phyloP scores from a whole-genome alignment of 768 basidiomycete genomes.

The Mycena kentingensis region DNA sequence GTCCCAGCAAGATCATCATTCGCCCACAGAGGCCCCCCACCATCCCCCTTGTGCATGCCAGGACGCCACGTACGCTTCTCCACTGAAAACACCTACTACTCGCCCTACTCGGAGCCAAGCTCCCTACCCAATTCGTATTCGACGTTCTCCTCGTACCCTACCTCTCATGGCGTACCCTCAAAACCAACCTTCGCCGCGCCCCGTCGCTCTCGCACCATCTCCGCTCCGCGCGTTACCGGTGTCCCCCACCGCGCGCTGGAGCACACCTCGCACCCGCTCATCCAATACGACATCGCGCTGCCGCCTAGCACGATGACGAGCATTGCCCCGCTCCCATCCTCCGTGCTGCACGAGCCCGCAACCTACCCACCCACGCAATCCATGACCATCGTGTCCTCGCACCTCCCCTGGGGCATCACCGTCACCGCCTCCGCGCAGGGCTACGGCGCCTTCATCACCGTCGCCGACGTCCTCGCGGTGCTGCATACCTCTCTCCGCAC shows the following conservation, averaged over 20 bases:
- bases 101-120: not conserved
- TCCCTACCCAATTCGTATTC: not conserved
- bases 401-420: not conserved
- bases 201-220: not conserved
- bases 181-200: not conserved
- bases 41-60: slow-evolving; percentile 1
- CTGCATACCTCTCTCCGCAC: not conserved
- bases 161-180: not conserved
- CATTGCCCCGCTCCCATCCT: not conserved
- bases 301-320: not conserved
- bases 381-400: not conserved
- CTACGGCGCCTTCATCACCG: not conserved
- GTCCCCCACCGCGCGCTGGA: not conserved
- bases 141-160: not conserved
- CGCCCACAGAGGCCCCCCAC: not conserved
- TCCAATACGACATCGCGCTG: not conserved
- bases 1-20: no score
- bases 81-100: slow-evolving; percentile 1
- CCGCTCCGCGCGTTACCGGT: not conserved
- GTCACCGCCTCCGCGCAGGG: not conserved
- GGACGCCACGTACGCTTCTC: slow-evolving; percentile 1
- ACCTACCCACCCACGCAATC: not conserved
- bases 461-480: not conserved
- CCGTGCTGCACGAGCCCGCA: not conserved
- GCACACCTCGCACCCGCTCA: not conserved